These are phyloP conservation scores for Brassica rapa DNA, from an alignment of 345 rosid species.

Conservation along the genomic window DNA sequence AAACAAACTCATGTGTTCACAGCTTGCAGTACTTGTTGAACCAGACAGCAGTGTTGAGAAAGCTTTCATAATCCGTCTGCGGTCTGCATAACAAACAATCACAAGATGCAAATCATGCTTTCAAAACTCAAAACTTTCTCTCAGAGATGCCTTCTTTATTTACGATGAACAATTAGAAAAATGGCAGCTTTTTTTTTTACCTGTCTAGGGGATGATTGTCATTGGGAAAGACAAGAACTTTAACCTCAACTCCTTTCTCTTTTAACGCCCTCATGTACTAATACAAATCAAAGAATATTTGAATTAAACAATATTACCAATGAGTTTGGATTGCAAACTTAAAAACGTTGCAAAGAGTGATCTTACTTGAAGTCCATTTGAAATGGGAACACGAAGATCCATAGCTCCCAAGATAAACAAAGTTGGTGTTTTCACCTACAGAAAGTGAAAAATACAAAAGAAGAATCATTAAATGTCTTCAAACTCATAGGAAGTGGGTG, in stretches of 20 bases:
- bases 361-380: conserved; percentile 83
- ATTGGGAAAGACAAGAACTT: conserved; percentile 65
- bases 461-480: background rate
- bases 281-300: conserved; percentile 22
- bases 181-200: conserved; percentile 39
- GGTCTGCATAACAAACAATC: conserved; percentile 58
- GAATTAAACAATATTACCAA: conserved; percentile 1
- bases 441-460: conserved; percentile 4
- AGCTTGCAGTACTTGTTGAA: conserved; percentile 74
- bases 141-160: conserved; percentile 20
- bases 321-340: conserved; percentile 14
- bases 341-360: conserved; percentile 8
- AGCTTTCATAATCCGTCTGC: conserved; percentile 82
- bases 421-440: conserved; percentile 91
- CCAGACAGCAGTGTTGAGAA: conserved; percentile 76
- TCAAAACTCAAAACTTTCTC: background rate
- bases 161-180: background rate
- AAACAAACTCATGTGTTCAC: conserved; percentile 17
- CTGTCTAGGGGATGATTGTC: conserved; percentile 74
- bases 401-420: conserved; percentile 75
- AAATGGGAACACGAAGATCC: conserved; percentile 88
- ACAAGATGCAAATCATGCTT: conserved; percentile 18
- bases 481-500: background rate
- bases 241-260: conserved; percentile 80
- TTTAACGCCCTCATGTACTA: conserved; percentile 78